These are phyloP conservation scores for Helminthosporium solani DNA, from an alignment of 2,329 filamentous ascomycete genomes.

Conservation along the genomic window DNA sequence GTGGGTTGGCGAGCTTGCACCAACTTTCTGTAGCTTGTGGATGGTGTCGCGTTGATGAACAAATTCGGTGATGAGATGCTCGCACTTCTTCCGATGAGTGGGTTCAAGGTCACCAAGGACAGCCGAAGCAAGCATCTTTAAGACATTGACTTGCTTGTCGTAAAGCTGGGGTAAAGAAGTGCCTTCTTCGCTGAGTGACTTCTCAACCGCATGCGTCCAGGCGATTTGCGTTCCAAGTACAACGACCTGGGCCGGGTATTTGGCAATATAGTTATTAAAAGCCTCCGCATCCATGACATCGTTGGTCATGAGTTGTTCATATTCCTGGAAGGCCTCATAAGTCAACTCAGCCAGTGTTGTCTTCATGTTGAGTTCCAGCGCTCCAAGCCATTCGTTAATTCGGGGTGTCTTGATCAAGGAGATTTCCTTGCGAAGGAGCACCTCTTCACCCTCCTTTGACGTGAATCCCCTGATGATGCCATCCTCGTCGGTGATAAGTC, in stretches of 20 bases:
- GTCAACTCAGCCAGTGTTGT: conserved; percentile 86
- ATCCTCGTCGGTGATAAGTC: conserved; percentile 88
- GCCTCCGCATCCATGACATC: conserved; percentile 67
- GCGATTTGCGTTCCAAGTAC: conserved; percentile 91
- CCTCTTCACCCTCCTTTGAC: conserved; percentile 91
- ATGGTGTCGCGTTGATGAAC: conserved; percentile 96
- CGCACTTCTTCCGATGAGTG: conserved; percentile 91
- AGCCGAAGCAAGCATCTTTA: conserved; percentile 81
- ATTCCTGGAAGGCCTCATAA: conserved; percentile 80
- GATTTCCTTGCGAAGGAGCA: conserved; percentile 85
- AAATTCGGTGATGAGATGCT: conserved; percentile 97
- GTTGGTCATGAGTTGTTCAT: conserved; percentile 73
- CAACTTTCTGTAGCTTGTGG: conserved; percentile 75
- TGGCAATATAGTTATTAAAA: conserved; percentile 77
- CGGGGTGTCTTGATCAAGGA: conserved; percentile 90
- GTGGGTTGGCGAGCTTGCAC: conserved; percentile 74
- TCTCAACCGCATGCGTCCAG: conserved; percentile 87
- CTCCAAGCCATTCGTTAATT: conserved; percentile 98
- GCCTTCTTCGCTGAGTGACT: conserved; percentile 71
- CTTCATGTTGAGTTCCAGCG: conserved; percentile 92
- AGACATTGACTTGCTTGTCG: conserved; percentile 78
- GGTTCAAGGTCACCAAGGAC: conserved; percentile 87
- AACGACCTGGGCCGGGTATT: conserved; percentile 90
- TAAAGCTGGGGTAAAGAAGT: conserved; percentile 68
- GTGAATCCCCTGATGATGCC: conserved; percentile 86